A percentile compares a stretch with the other conserved stretches of the same genome.
phyloP scores from a whole-genome alignment of 2,329 filamentous ascomycete genomes.

The Teratosphaeria epicoccoides region DNA sequence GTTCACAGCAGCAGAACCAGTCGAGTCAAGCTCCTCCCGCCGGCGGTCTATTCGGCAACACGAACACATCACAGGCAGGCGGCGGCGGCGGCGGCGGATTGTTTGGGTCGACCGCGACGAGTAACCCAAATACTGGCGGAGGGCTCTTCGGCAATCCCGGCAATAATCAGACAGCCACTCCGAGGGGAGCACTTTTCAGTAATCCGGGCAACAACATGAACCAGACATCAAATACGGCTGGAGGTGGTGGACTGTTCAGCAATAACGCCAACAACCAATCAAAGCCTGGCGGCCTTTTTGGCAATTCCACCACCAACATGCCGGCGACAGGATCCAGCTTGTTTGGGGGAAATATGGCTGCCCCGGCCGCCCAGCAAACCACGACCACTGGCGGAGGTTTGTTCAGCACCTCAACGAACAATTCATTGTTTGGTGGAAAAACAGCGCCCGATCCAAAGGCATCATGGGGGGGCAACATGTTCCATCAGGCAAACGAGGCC shows the following conservation, averaged over 20 bases:
- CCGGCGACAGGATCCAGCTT: constrained; percentile 1
- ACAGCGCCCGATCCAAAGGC: background rate
- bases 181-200: constrained; percentile 8
- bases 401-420: constrained; percentile 15
- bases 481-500: constrained; percentile 1
- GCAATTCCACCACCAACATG: constrained; percentile 1
- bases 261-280: constrained; percentile 10
- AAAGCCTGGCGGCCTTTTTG: constrained; percentile 4
- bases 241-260: background rate
- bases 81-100: constrained; percentile 7
- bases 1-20: constrained; percentile 8
- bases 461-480: constrained; percentile 2
- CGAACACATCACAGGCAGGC: constrained; percentile 3
- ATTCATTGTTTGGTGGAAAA: constrained; percentile 4
- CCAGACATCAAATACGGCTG: constrained; percentile 1
- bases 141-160: constrained; percentile 6
- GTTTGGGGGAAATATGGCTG: constrained; percentile 6
- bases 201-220: constrained; percentile 1
- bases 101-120: constrained; percentile 11
- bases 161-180: constrained; percentile 1
- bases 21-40: constrained; percentile 13
- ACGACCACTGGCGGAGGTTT: constrained; percentile 22
- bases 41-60: constrained; percentile 19
- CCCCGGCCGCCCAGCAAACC: background rate
- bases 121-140: background rate